Evolutionary conservation across 257 asterid species (phyloP), one percentile per base, ranked within the genome.

Genomic region (Mentha longifolia): DNA sequence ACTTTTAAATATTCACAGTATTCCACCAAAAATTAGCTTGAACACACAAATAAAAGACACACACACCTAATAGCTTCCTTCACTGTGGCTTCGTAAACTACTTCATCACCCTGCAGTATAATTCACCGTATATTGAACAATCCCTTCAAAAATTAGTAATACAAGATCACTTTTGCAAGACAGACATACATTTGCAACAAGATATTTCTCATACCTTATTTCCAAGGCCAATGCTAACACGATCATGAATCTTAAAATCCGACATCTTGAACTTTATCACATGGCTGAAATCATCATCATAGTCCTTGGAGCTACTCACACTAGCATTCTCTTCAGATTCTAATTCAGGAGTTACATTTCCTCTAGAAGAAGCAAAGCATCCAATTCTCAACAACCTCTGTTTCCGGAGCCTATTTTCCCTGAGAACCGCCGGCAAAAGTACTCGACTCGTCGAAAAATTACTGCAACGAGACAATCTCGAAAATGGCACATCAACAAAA

Each of bases 231-330:
- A 89, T 75, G 90, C 95, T 83, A 57, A 91, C 97, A 3, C 88
- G 89, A 78, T 94, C 96, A 63, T 81, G 79, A 67, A 89, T 76
- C 64, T 74, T 74, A 74, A 94, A 94, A 76, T 94, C 98, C 52
- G 97, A 86, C 90, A 94, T 89, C 70, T 73, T 83, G 74, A 91
- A 94, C 87, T 87, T 94, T 6, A 84, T 85, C 15, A 87, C 97
- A 56, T 94, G 97, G 76, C 96, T 89, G 14, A 94, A 79, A 68
- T 91, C 97, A 67, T 79, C 95, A 74, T 84, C 92, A 14, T 76
- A 88, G 13, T 61, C 65, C 37, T 56, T 56, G 19, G 74, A 81
- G 67, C 86, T 28, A 62, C 81, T 80, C 15, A 63, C 72, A 59
- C 78, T 52, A 61, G 74, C 79, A 68, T 72, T 57, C 62, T 74